Evolutionary conservation across 345 rosid genomes (phyloP).

Genomic region (Citrus maxima): DNA sequence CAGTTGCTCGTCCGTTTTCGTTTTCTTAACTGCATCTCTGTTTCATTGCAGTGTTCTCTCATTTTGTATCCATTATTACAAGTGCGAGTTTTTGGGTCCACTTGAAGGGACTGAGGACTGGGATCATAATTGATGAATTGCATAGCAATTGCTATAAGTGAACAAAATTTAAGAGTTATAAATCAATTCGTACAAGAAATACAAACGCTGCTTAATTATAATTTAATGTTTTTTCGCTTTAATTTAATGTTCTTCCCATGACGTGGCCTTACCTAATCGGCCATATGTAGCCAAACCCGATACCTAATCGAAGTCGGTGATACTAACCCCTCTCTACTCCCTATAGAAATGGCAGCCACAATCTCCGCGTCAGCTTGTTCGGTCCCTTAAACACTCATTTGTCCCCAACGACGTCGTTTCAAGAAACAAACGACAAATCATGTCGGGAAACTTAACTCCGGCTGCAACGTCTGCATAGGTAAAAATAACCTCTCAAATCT

Average conservation of each 20-base stretch:
- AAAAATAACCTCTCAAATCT: not conserved
- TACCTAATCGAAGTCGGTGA: not conserved
- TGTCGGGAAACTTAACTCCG: slow-evolving; percentile 42
- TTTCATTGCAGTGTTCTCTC: too few relatives aligned
- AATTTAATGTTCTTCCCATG: not conserved
- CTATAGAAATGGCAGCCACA: not conserved
- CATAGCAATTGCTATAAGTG: too few relatives aligned
- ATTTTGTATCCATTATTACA: too few relatives aligned
- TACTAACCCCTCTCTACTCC: not conserved
- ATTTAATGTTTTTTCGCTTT: too few relatives aligned
- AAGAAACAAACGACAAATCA: slow-evolving; percentile 4
- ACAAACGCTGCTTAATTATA: too few relatives aligned
- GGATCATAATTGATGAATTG: too few relatives aligned
- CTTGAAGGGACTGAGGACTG: too few relatives aligned
- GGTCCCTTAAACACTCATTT: not conserved
- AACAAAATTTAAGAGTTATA: too few relatives aligned
- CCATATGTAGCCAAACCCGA: not conserved
- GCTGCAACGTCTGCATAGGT: slow-evolving; percentile 62
- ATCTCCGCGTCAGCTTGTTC: not conserved
- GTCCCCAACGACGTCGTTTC: not conserved
- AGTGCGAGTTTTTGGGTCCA: too few relatives aligned
- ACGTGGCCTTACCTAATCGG: not conserved
- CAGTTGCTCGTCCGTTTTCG: too few relatives aligned
- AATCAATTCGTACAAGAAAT: too few relatives aligned
- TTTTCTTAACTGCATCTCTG: too few relatives aligned